phyloP scores from a whole-genome alignment of 2,329 filamentous ascomycete species.

The Chaetomium globosum region DNA sequence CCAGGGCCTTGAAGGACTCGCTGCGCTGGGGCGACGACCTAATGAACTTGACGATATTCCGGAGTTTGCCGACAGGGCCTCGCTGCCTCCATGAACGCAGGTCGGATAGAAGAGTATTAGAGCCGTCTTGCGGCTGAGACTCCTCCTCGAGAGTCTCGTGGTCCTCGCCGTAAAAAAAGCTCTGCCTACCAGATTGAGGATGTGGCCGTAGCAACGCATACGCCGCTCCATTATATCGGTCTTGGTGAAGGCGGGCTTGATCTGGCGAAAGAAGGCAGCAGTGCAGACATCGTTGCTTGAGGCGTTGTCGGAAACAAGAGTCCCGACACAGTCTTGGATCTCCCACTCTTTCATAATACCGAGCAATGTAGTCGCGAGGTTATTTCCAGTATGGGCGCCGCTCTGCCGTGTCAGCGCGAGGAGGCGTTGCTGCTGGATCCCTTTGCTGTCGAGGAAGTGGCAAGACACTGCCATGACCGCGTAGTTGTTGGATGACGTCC shows the following conservation, averaged over 20 bases:
- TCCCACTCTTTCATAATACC: neutral
- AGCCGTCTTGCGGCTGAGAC: no score
- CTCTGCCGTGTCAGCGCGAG: no score
- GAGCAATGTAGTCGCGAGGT: neutral
- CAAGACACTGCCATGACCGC: no score
- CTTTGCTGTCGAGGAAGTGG: no score
- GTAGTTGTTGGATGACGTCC: no score
- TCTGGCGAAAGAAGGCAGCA: neutral
- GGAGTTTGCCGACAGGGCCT: constrained; percentile 1
- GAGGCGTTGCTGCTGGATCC: no score
- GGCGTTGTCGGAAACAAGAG: no score
- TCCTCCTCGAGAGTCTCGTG: neutral
- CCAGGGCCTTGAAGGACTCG: neutral
- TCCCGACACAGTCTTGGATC: no score
- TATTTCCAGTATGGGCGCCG: no score
- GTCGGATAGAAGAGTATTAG: neutral
- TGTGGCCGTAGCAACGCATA: neutral
- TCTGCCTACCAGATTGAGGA: neutral
- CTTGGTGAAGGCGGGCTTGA: neutral
- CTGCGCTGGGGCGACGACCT: neutral
- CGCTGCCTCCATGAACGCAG: neutral
- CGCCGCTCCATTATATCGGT: neutral
- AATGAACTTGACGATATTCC: constrained; percentile 2
- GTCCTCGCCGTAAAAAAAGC: neutral
- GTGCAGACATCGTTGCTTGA: no score